phyloP scores from a whole-genome alignment of 305 asterid genomes.

The Ruellia speciosa region DNA sequence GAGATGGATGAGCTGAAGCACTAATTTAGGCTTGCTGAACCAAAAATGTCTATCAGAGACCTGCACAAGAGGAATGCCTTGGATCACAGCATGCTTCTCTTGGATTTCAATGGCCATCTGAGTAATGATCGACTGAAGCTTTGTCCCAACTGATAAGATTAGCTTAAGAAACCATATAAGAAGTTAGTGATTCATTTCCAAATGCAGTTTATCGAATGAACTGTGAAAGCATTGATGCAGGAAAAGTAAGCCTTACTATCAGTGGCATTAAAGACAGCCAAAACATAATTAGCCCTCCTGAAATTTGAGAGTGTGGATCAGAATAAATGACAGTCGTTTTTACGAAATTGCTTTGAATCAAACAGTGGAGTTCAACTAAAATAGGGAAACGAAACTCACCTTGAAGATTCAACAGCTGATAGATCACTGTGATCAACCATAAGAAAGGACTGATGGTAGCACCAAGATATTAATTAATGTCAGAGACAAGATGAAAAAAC shows the following conservation, averaged over 20 bases:
- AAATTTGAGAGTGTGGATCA: slow-evolving; percentile 11
- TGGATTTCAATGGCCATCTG: slow-evolving; percentile 82
- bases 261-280: slow-evolving; percentile 64
- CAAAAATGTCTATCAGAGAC: slow-evolving; percentile 76
- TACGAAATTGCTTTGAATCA: no score
- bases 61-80: slow-evolving; percentile 88
- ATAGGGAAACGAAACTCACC: slow-evolving; percentile 33
- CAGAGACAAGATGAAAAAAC: slow-evolving; percentile 1
- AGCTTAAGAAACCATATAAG: slow-evolving; percentile 34
- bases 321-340: no score
- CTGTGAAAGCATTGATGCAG: neutral
- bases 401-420: slow-evolving; percentile 58
- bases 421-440: slow-evolving; percentile 66
- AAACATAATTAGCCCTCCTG: slow-evolving; percentile 64
- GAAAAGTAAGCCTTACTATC: slow-evolving; percentile 38
- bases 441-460: slow-evolving; percentile 45
- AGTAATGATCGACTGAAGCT: slow-evolving; percentile 79
- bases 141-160: slow-evolving; percentile 72
- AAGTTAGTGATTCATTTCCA: slow-evolving; percentile 22
- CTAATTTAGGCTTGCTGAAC: slow-evolving; percentile 53
- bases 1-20: slow-evolving; percentile 66
- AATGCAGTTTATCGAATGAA: neutral
- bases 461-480: slow-evolving; percentile 18
- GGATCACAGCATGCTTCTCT: slow-evolving; percentile 78
- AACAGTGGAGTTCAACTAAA: no score